A percentile compares a stretch with the other conserved stretches of the same genome.
Evolutionary conservation across 352 stramenopile species (phyloP).

Genomic region (Globisporangium acanthophoron): DNA sequence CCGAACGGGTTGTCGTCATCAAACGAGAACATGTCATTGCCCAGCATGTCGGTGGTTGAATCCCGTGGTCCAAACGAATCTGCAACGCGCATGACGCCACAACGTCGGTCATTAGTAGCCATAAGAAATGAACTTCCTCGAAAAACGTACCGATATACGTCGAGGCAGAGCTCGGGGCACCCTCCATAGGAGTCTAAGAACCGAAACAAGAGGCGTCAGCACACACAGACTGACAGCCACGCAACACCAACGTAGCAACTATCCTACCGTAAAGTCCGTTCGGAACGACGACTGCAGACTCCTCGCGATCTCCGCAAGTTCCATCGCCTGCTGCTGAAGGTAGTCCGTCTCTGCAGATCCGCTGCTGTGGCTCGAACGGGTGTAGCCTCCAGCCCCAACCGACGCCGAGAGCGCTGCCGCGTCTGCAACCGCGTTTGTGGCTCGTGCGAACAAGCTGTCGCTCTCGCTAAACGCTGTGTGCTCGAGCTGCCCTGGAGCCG

Average conservation of each 20-base stretch:
- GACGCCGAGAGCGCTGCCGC: constrained; percentile 16
- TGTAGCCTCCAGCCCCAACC: constrained; percentile 5
- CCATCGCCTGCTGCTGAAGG: constrained; percentile 55
- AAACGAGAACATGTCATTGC: constrained; percentile 33
- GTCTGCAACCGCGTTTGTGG: constrained; percentile 5
- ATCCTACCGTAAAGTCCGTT: constrained; percentile 11
- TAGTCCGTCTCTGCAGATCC: constrained; percentile 26
- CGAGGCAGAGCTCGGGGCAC: constrained; percentile 28
- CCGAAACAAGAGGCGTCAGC: background rate
- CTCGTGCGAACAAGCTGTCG: background rate
- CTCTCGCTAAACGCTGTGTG: constrained; percentile 7
- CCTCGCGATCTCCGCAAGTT: constrained; percentile 56
- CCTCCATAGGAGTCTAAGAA: constrained; percentile 10
- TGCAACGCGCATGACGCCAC: constrained; percentile 11
- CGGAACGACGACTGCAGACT: constrained; percentile 55
- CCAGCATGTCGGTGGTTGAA: constrained; percentile 23
- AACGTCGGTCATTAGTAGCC: background rate
- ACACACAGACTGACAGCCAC: too few species aligned
- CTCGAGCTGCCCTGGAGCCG: constrained; percentile 11
- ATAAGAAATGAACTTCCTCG: background rate
- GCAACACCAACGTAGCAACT: background rate
- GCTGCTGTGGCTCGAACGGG: constrained; percentile 19
- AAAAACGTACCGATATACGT: constrained; percentile 16
- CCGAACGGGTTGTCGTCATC: constrained; percentile 37
- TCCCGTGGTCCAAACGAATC: constrained; percentile 43